Evolutionary conservation across 176 grass and related monocot species (phyloP).

Genomic region (Carex parvula): DNA sequence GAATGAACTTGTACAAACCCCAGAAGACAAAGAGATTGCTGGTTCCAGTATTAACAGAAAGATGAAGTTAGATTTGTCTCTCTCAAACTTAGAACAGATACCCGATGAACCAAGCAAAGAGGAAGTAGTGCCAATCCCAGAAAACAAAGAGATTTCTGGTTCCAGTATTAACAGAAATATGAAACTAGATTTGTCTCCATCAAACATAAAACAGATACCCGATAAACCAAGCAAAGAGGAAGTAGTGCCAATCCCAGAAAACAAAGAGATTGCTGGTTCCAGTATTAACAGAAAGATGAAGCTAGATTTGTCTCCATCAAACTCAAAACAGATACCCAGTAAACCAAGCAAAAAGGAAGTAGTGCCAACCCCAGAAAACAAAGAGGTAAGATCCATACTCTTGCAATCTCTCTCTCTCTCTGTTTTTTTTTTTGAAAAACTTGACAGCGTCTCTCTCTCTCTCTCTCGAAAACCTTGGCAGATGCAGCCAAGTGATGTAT

Average conservation of each 20-base stretch:
- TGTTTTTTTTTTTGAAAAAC: neutral
- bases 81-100: neutral
- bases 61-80: neutral
- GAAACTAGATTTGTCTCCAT: neutral
- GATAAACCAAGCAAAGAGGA: neutral
- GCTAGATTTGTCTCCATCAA: neutral
- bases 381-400: neutral
- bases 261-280: conserved; percentile 2
- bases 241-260: neutral
- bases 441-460: no score
- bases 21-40: conserved; percentile 4
- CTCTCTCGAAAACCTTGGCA: no score
- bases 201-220: neutral
- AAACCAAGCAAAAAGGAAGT: neutral
- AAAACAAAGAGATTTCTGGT: conserved; percentile 14
- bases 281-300: neutral
- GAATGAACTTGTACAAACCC: neutral
- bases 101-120: neutral
- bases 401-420: neutral
- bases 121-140: neutral
- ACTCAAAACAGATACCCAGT: neutral
- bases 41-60: conserved; percentile 2
- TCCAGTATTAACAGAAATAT: neutral
- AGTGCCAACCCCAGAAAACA: neutral
- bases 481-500: no score